Percentiles rank a stretch among this genome's conserved stretches.
Evolutionary conservation across 78 protist genomes (phyloP).

Genomic region (Dictyostelium intermedium): DNA sequence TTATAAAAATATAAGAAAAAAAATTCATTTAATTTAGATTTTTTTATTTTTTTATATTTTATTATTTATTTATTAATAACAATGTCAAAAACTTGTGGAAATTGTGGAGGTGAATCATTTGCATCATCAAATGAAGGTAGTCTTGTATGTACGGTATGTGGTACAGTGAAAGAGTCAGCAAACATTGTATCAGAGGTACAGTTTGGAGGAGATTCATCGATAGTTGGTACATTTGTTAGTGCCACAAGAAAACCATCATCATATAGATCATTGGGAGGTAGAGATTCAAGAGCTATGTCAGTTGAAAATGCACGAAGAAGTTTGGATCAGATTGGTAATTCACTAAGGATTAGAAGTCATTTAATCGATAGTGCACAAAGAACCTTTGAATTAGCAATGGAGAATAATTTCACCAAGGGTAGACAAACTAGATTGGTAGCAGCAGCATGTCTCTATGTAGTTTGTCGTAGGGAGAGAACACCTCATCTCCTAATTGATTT

Average conservation of each 20-base stretch:
- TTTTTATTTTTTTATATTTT: not conserved
- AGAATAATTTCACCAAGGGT: conserved; percentile 67
- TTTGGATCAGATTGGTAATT: conserved; percentile 5
- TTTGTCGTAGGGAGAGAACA: conserved; percentile 89
- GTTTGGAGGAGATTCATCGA: conserved; percentile 18
- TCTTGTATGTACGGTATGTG: conserved; percentile 22
- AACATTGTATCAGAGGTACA: conserved; percentile 66
- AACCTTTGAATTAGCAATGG: conserved; percentile 54
- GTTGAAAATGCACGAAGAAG: conserved; percentile 47
- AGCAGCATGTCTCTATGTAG: conserved; percentile 94
- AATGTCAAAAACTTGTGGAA: conserved; percentile 3
- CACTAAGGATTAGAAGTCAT: conserved; percentile 1
- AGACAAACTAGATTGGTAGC: conserved; percentile 72
- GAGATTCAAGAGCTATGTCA: conserved; percentile 45
- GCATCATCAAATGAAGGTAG: conserved; percentile 22
- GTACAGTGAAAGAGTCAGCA: conserved; percentile 27
- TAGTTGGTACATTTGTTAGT: conserved; percentile 64
- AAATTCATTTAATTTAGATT: not conserved
- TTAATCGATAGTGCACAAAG: conserved; percentile 35
- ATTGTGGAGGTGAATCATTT: not conserved
- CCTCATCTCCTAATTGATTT: conserved; percentile 94
- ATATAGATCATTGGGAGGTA: conserved; percentile 38
- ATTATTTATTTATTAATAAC: not conserved
- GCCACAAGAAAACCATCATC: not conserved
- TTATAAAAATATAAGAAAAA: not conserved